phyloP scores from a whole-genome alignment of 352 stramenopile species.

The Globisporangium spiculum region DNA sequence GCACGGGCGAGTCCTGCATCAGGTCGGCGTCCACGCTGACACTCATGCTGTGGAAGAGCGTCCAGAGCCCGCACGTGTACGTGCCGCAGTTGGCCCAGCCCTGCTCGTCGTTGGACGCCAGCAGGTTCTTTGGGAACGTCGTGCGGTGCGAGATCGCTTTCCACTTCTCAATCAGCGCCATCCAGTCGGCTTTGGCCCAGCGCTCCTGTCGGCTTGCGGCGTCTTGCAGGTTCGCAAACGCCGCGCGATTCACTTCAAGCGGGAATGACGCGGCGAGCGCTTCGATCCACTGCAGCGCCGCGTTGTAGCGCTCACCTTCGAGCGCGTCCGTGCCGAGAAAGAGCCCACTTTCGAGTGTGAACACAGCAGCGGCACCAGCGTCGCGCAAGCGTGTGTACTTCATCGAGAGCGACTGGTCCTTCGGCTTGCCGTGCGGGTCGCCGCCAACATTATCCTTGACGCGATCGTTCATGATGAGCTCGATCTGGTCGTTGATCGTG shows the following conservation, averaged over 20 bases:
- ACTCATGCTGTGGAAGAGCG: constrained; percentile 77
- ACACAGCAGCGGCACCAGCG: constrained; percentile 56
- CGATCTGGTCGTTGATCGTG: constrained; percentile 43
- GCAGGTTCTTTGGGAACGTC: constrained; percentile 64
- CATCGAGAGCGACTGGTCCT: constrained; percentile 48
- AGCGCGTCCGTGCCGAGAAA: constrained; percentile 63
- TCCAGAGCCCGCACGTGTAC: constrained; percentile 83
- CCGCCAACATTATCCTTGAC: constrained; percentile 21
- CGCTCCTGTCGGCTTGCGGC: constrained; percentile 34
- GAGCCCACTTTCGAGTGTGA: constrained; percentile 72
- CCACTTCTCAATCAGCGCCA: constrained; percentile 59
- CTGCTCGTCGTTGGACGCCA: constrained; percentile 48
- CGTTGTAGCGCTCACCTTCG: constrained; percentile 61
- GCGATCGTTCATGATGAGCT: constrained; percentile 43
- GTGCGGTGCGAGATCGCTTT: constrained; percentile 35
- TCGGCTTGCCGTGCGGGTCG: constrained; percentile 21
- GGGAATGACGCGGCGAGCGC: constrained; percentile 62
- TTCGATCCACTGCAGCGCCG: constrained; percentile 60
- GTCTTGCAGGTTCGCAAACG: constrained; percentile 39
- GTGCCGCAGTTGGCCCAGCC: constrained; percentile 58
- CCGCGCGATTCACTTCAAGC: constrained; percentile 55
- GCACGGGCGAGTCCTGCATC: constrained; percentile 15
- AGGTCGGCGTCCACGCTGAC: constrained; percentile 31
- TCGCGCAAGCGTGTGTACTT: constrained; percentile 74
- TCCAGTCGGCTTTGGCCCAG: constrained; percentile 64